phyloP scores from a whole-genome alignment of 2,329 filamentous ascomycete genomes.

The Zasmidium citrigriseum region DNA sequence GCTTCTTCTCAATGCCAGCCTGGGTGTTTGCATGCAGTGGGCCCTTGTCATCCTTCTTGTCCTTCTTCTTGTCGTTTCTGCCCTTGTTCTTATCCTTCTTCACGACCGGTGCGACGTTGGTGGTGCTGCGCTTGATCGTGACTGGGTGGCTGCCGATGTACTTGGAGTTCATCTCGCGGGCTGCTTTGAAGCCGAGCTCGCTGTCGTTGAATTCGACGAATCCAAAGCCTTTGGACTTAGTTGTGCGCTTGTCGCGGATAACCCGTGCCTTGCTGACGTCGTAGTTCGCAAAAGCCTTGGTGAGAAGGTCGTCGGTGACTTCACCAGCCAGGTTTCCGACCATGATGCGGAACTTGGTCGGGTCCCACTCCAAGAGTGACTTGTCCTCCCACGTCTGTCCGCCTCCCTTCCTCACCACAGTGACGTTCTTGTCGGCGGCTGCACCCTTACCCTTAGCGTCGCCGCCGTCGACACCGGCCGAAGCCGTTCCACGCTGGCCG shows the following conservation, averaged over 20 bases:
- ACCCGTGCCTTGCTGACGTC: conserved; percentile 92
- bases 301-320: conserved; percentile 90
- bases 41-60: conserved; percentile 38
- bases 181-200: conserved; percentile 94
- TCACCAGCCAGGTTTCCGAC: conserved; percentile 96
- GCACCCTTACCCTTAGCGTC: conserved; percentile 13
- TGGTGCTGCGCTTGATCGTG: conserved; percentile 77
- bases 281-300: conserved; percentile 92
- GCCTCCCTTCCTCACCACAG: conserved; percentile 83
- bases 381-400: conserved; percentile 92
- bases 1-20: conserved; percentile 34
- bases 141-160: conserved; percentile 96
- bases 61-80: conserved; percentile 56
- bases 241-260: conserved; percentile 91
- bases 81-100: conserved; percentile 47
- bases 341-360: conserved; percentile 89
- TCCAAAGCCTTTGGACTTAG: conserved; percentile 93
- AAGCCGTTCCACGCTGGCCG: conserved; percentile 20
- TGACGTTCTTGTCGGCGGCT: conserved; percentile 42
- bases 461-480: conserved; percentile 4
- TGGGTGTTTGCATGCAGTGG: conserved; percentile 38
- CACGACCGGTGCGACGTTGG: conserved; percentile 80
- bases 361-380: conserved; percentile 91
- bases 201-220: conserved; percentile 95
- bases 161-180: conserved; percentile 98